Percentiles rank a stretch among this genome's conserved stretches.
Conservation (phyloP, 805 yeast genomes). For the Metschnikowia baotianmanensis region DNA sequence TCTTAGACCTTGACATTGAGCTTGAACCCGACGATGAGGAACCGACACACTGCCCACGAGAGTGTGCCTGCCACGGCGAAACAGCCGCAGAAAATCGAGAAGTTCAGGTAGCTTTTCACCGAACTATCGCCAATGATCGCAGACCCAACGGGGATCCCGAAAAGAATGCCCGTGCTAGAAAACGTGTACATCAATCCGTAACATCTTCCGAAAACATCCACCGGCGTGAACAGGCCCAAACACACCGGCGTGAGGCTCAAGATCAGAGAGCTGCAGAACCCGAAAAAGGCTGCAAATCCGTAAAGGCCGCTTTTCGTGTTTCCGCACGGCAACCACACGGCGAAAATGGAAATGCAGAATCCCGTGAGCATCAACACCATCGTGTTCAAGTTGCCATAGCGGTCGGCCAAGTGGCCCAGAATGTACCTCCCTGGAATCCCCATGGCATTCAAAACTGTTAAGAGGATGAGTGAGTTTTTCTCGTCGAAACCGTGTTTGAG, state of each 20-base stretch:
- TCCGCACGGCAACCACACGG: conserved; percentile 71
- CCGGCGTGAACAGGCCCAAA: conserved; percentile 61
- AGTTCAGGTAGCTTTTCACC: conserved; percentile 36
- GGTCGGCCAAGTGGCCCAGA: conserved; percentile 56
- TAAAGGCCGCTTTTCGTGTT: conserved; percentile 39
- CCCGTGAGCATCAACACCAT: conserved; percentile 48
- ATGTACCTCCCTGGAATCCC: conserved; percentile 53
- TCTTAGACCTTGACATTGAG: conserved; percentile 16
- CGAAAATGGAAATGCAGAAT: conserved; percentile 47
- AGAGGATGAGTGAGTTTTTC: conserved; percentile 40
- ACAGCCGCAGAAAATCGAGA: conserved; percentile 44
- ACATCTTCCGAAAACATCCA: conserved; percentile 62
- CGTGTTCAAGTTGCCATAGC: conserved; percentile 55
- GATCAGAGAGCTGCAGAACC: conserved; percentile 60
- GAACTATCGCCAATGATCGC: conserved; percentile 35
- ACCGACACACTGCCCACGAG: conserved; percentile 45
- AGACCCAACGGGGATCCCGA: conserved; percentile 38
- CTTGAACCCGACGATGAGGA: conserved; percentile 43
- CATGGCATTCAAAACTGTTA: conserved; percentile 46
- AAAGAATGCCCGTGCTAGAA: conserved; percentile 43
- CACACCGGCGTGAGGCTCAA: conserved; percentile 68
- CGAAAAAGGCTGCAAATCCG: conserved; percentile 53
- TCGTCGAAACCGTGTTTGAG: conserved; percentile 46
- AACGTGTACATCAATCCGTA: conserved; percentile 66
- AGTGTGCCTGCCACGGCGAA: conserved; percentile 37